Percentiles rank a stretch among this genome's conserved stretches.
phyloP scores from a whole-genome alignment of 2,329 filamentous ascomycete genomes.

The Fusarium sp. region DNA sequence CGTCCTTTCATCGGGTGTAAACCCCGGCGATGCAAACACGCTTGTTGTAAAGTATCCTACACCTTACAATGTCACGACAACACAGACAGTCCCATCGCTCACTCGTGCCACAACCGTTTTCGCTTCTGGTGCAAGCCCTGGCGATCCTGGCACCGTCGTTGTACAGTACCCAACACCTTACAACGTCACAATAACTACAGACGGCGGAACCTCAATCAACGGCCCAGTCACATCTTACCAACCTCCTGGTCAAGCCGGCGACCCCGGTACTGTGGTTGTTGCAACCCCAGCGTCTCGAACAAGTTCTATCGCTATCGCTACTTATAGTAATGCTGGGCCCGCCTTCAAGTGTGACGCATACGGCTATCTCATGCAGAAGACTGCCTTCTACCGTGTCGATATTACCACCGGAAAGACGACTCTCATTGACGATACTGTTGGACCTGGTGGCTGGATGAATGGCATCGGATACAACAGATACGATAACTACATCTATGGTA shows the following conservation, averaged over 20 bases:
- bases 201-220: conserved; percentile 22
- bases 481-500: conserved; percentile 43
- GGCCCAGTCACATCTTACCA: conserved; percentile 22
- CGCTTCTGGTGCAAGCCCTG: background rate
- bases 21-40: conserved; percentile 7
- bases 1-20: background rate
- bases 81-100: conserved; percentile 1
- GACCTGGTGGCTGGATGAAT: conserved; percentile 42
- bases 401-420: conserved; percentile 34
- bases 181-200: conserved; percentile 18
- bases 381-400: conserved; percentile 34
- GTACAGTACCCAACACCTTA: background rate
- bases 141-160: conserved; percentile 12
- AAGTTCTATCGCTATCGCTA: conserved; percentile 6
- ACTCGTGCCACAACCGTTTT: background rate
- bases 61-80: conserved; percentile 1
- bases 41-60: conserved; percentile 7
- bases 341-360: conserved; percentile 35
- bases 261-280: conserved; percentile 31
- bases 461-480: conserved; percentile 40
- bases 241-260: conserved; percentile 11
- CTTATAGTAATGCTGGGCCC: conserved; percentile 4
- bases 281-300: conserved; percentile 25
- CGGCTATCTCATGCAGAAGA: conserved; percentile 39
- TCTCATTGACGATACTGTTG: conserved; percentile 27